Percentiles rank a stretch among this genome's conserved stretches.
phyloP scores from a whole-genome alignment of 2,329 filamentous ascomycete species.

The Penicillium sp. region DNA sequence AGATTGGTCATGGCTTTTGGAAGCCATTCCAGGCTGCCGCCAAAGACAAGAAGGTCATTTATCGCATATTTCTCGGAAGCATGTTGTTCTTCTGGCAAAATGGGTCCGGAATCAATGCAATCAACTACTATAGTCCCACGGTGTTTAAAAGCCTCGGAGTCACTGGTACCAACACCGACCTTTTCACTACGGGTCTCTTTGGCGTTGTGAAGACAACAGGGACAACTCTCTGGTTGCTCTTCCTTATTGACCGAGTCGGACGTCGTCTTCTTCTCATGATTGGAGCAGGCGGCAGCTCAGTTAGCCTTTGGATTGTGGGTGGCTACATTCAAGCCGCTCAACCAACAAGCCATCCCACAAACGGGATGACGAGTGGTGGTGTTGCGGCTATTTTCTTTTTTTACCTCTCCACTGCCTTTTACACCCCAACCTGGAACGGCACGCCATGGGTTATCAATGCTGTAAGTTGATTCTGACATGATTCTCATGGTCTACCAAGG shows the following conservation, averaged over 20 bases:
- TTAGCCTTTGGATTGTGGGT: background rate
- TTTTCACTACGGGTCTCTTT: constrained; percentile 51
- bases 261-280: constrained; percentile 44
- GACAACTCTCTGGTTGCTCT: constrained; percentile 44
- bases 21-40: too few relatives aligned
- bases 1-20: background rate
- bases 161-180: constrained; percentile 24
- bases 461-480: constrained; percentile 20
- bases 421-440: constrained; percentile 69
- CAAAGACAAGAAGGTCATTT: too few relatives aligned
- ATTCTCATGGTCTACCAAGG: too few relatives aligned
- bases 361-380: constrained; percentile 23
- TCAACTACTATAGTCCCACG: constrained; percentile 61
- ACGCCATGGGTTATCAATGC: constrained; percentile 72
- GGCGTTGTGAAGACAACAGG: constrained; percentile 48
- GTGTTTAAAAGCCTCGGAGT: constrained; percentile 51
- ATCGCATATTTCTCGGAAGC: background rate
- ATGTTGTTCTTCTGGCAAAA: background rate
- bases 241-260: constrained; percentile 39
- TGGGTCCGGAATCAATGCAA: constrained; percentile 49
- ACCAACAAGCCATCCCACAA: background rate
- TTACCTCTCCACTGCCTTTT: constrained; percentile 70
- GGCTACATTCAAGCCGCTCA: background rate
- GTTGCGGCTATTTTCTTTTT: constrained; percentile 58
- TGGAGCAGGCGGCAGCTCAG: constrained; percentile 24